phyloP scores from a whole-genome alignment of 345 rosid genomes.

The Hibiscus tridactylites region DNA sequence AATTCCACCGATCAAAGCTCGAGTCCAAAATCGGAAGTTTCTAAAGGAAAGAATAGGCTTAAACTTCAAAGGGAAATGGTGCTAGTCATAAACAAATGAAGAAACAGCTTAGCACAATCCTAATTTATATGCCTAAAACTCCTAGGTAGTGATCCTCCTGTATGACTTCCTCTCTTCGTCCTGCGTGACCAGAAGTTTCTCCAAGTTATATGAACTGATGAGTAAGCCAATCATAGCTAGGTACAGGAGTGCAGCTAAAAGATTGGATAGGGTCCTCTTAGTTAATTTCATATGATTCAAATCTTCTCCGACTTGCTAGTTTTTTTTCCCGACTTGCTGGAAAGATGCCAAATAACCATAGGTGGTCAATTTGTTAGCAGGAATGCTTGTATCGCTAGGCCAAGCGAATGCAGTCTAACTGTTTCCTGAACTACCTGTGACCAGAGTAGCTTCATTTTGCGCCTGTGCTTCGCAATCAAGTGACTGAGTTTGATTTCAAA shows the following conservation, averaged over 20 bases:
- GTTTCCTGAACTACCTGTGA: not conserved
- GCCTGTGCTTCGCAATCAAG: no score
- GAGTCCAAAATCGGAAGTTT: no score
- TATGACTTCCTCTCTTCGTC: no score
- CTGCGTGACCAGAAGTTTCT: not conserved
- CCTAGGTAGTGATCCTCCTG: not conserved
- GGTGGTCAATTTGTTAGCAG: not conserved
- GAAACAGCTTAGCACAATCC: not conserved
- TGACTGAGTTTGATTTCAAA: no score
- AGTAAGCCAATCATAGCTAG: not conserved
- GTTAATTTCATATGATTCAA: not conserved
- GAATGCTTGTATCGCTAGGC: not conserved
- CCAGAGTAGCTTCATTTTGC: not conserved
- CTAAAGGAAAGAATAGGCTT: no score
- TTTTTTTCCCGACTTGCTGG: not conserved
- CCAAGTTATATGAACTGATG: not conserved
- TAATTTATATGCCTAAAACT: not conserved
- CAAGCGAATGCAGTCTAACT: not conserved
- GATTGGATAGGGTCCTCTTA: not conserved
- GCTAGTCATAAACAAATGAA: no score
- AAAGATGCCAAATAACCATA: not conserved
- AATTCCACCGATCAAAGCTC: no score
- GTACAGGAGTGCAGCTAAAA: not conserved
- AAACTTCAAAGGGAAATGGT: no score
- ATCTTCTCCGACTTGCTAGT: not conserved